Evolutionary conservation across 1,284 basidiomycete species (phyloP), one percentile per base, ranked within the genome.

Genomic region (Moesziomyces parantarcticus): DNA sequence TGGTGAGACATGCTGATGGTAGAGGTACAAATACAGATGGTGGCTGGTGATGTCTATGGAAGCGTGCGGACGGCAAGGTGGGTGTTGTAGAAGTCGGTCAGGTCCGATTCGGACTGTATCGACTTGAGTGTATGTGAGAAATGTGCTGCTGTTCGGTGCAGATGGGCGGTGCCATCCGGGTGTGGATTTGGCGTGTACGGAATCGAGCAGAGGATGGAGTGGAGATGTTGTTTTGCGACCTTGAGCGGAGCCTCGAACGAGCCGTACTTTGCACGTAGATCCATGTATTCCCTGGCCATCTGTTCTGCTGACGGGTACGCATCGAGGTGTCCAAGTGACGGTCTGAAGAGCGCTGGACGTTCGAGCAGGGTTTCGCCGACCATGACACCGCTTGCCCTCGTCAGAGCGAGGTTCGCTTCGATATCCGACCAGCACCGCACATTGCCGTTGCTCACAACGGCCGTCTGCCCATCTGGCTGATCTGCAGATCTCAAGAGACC

Each of bases 391-490:
- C 90, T 88, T 43, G 90, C 90, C n/a, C 87, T 85, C 2, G 91
- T 91, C 45, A 84, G 84, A 9, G 81, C 76, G 50, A 87, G 77
- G 76, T 92, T 92, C 29, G 78, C 74, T 60, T 82, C 80, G 11
- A 92, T 80, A 78, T 92, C 89, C 34, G 83, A 81, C 84, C 87
- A 89, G 14, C 82, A 84, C 20, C 88, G 86, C 14, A 92, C 91
- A 74, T 92, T 92, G 16, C 91, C 91, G 76, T 92, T 92, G 83
- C 89, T 90, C 52, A 92, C 84, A 48, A 92, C 87, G 6, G 88
- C 89, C 2, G 91, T 84, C 26, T 59, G 51, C 4, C 71, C 62
- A 13, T 47, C 26, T 0, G 10, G 77, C 67, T 13, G 89, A 8
- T 54, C 53, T 1, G 44, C 54, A 26, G 47, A 21, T 25, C 70